A percentile compares a stretch with the other conserved stretches of the same genome.
Conservation (phyloP, 352 stramenopile species). For the Globisporangium mamillatum region DNA sequence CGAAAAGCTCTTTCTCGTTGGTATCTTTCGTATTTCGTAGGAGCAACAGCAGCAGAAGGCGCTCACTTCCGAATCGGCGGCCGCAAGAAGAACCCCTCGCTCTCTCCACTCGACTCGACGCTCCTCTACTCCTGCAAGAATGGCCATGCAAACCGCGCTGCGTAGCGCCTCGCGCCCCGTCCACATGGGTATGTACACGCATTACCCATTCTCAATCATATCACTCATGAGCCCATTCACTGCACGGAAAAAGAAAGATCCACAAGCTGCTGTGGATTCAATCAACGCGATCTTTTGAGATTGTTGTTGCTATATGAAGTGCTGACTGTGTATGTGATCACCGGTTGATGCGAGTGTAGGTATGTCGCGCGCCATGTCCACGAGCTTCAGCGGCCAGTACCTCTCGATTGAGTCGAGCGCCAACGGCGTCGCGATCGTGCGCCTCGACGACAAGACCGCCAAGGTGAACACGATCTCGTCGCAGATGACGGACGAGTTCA, state of each 20-base stretch:
- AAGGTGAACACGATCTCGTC: conserved; percentile 94
- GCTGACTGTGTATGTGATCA: not conserved
- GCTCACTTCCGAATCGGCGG: conserved; percentile 11
- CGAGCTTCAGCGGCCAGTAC: conserved; percentile 62
- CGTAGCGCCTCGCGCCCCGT: conserved; percentile 10
- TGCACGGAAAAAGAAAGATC: conserved; percentile 4
- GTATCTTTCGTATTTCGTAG: conserved; percentile 5
- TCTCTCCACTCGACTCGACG: not conserved
- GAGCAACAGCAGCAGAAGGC: not conserved
- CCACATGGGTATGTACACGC: not conserved
- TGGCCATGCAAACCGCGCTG: conserved; percentile 15
- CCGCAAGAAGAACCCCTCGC: conserved; percentile 1
- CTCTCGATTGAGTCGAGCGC: conserved; percentile 85
- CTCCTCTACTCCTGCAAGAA: not conserved
- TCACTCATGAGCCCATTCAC: not conserved
- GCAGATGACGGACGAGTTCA: conserved; percentile 88
- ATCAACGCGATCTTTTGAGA: not conserved
- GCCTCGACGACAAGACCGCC: conserved; percentile 89
- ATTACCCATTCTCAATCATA: not conserved
- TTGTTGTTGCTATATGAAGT: not conserved
- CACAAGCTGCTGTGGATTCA: not conserved
- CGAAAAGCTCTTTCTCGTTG: conserved; percentile 4
- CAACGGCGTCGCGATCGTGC: conserved; percentile 90
- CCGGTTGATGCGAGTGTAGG: not conserved
- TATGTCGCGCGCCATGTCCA: conserved; percentile 26